Conservation (phyloP, 805 yeast species). For the Metschnikowia aberdeeniae region DNA sequence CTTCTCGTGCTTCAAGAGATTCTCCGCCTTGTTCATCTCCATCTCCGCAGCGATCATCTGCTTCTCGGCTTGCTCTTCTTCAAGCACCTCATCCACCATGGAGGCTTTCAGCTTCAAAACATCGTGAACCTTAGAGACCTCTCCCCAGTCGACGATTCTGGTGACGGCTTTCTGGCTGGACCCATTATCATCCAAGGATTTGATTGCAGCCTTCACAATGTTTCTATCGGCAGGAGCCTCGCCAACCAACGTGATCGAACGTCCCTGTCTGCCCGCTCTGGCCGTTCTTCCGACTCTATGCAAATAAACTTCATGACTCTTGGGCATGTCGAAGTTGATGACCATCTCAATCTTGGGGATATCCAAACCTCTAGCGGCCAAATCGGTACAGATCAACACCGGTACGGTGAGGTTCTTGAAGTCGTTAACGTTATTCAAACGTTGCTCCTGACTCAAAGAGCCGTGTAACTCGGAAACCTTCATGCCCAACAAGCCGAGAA, state of each 20-base stretch:
- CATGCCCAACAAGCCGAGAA: constrained; percentile 69
- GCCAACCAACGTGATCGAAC: constrained; percentile 89
- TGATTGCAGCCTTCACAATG: constrained; percentile 88
- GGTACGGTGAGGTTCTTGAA: constrained; percentile 84
- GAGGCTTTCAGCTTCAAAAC: constrained; percentile 57
- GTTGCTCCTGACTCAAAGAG: constrained; percentile 85
- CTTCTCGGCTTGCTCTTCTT: constrained; percentile 86
- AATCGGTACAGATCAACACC: constrained; percentile 89
- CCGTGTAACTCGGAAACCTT: constrained; percentile 81
- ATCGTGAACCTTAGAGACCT: constrained; percentile 64
- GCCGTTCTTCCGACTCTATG: constrained; percentile 99
- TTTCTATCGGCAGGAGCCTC: constrained; percentile 82
- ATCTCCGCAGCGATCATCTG: constrained; percentile 85
- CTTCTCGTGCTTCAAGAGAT: constrained; percentile 68
- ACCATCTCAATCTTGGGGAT: constrained; percentile 96
- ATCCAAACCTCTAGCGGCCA: constrained; percentile 99
- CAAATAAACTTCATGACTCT: constrained; percentile 81
- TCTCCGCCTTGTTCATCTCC: constrained; percentile 83
- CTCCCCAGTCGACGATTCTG: constrained; percentile 85
- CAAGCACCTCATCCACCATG: constrained; percentile 69
- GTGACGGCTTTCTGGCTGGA: constrained; percentile 64
- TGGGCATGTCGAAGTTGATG: constrained; percentile 94
- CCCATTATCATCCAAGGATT: constrained; percentile 45
- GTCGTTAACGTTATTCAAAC: constrained; percentile 75
- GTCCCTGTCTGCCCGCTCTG: constrained; percentile 97